Percentiles rank a stretch among this genome's conserved stretches.
phyloP scores from a whole-genome alignment of 75 land plant genomes.

The Sequoia sempervirens region DNA sequence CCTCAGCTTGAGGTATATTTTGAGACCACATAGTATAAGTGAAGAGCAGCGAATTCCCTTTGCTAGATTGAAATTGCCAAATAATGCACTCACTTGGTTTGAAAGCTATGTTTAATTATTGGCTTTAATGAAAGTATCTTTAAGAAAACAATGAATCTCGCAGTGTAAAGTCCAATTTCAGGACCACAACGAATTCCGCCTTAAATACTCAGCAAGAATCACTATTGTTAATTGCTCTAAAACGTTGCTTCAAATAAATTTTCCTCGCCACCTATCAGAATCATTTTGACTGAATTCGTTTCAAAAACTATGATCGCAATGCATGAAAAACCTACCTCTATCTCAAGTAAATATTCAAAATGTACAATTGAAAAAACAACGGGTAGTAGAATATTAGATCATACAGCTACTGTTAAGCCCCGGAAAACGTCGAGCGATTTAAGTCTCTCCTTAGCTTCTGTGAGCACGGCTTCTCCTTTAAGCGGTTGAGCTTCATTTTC shows the following conservation, averaged over 20 bases:
- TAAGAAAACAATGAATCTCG: background rate
- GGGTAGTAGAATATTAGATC: background rate
- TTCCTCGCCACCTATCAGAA: background rate
- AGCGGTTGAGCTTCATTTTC: background rate
- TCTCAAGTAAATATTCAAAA: background rate
- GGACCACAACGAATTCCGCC: background rate
- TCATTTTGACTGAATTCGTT: background rate
- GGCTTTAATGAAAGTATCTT: background rate
- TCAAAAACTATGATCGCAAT: background rate
- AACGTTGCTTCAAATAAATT: background rate
- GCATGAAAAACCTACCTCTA: background rate
- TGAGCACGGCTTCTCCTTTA: background rate
- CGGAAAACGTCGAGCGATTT: constrained; percentile 78
- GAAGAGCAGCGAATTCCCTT: background rate
- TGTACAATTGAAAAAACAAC: background rate
- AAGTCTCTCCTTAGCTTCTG: constrained; percentile 27
- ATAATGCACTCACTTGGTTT: background rate
- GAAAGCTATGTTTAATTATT: background rate
- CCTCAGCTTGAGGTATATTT: background rate
- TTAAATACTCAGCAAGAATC: background rate
- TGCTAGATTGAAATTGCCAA: background rate
- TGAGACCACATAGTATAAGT: background rate
- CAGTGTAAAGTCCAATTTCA: background rate
- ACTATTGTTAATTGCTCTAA: background rate
- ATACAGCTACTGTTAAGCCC: constrained; percentile 72